Percentiles rank a stretch among this genome's conserved stretches.
Evolutionary conservation across 2,329 filamentous ascomycete genomes (phyloP).

Genomic region (Diaporthe ilicicola): DNA sequence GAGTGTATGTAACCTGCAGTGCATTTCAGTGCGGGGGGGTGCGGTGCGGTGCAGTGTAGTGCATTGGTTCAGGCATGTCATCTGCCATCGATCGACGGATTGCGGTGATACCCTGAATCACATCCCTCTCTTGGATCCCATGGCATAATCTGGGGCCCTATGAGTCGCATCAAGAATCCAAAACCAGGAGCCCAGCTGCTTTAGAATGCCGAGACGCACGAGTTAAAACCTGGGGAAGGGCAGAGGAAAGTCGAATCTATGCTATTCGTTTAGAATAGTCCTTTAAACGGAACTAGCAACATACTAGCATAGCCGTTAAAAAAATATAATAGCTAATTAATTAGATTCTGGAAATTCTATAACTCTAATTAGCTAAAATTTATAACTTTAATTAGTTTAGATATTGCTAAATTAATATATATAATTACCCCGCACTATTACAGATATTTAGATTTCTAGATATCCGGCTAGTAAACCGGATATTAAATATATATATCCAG

Average conservation of each 20-base stretch:
- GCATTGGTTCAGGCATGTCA: neutral
- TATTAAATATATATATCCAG: no score
- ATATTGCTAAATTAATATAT: no score
- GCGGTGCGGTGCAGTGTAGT: neutral
- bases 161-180: constrained; percentile 4
- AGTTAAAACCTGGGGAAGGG: constrained; percentile 26
- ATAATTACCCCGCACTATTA: no score
- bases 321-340: no score
- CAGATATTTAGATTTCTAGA: no score
- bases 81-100: constrained; percentile 4
- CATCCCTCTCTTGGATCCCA: neutral
- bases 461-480: no score
- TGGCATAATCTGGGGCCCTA: neutral
- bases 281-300: no score
- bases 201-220: constrained; percentile 21
- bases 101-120: neutral
- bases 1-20: neutral
- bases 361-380: no score
- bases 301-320: no score
- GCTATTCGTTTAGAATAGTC: no score
- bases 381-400: no score
- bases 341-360: no score
- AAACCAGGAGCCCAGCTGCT: constrained; percentile 17
- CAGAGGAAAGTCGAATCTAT: constrained; percentile 2
- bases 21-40: neutral